phyloP scores from a whole-genome alignment of 257 asterid species.

The Leptodermis oblonga region DNA sequence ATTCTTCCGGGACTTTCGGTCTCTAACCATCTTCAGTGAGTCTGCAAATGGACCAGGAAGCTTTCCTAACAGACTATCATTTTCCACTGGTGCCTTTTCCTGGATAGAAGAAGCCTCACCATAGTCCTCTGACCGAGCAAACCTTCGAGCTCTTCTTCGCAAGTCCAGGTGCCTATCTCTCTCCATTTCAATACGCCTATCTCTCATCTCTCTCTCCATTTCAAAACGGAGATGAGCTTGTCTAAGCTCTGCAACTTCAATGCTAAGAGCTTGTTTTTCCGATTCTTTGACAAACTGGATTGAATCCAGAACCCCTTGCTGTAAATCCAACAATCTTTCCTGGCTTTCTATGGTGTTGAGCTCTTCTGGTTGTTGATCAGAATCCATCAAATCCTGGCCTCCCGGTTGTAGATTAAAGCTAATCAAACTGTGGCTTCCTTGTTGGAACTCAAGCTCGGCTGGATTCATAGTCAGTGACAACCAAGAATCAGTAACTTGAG shows the following conservation, averaged over 20 bases:
- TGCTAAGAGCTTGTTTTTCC: neutral
- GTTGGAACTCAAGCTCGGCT: constrained; percentile 18
- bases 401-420: neutral
- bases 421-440: constrained; percentile 14
- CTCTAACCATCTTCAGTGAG: constrained; percentile 47
- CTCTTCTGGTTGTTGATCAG: neutral
- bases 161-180: constrained; percentile 5
- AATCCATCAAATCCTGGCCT: neutral
- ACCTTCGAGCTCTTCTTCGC: constrained; percentile 34
- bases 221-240: neutral
- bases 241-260: neutral
- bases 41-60: constrained; percentile 47
- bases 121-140: constrained; percentile 42
- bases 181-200: neutral
- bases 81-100: constrained; percentile 31
- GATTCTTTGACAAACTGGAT: neutral
- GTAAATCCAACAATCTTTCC: neutral
- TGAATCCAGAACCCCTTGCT: neutral
- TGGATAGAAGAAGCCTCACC: constrained; percentile 29
- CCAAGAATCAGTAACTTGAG: constrained; percentile 37
- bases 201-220: neutral
- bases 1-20: constrained; percentile 25
- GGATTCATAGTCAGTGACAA: constrained; percentile 31
- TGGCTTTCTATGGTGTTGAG: constrained; percentile 13
- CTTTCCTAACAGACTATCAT: constrained; percentile 35